phyloP scores from a whole-genome alignment of 352 stramenopile species.

The Globisporangium nunn region DNA sequence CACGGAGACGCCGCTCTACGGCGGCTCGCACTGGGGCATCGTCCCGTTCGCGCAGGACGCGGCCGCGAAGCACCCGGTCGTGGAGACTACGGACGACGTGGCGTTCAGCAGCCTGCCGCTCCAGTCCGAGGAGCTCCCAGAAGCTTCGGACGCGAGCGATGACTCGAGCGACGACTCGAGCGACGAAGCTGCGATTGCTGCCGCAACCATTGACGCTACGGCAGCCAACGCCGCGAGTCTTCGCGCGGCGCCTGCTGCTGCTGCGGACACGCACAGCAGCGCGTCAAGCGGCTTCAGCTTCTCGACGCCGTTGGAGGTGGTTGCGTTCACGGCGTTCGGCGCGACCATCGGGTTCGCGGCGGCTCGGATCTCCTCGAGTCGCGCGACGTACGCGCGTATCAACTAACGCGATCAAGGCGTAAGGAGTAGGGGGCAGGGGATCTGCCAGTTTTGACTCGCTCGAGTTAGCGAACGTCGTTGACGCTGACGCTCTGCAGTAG shows the following conservation, averaged over 20 bases:
- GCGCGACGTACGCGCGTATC: constrained; percentile 12
- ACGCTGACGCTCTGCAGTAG: too few species aligned
- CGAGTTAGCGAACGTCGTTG: too few species aligned
- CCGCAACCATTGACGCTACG: neutral
- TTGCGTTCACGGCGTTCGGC: constrained; percentile 12
- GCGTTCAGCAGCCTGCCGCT: constrained; percentile 42
- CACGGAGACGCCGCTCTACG: constrained; percentile 50
- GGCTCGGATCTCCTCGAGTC: constrained; percentile 10
- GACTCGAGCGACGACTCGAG: constrained; percentile 11
- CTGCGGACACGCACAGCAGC: neutral
- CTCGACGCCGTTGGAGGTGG: constrained; percentile 7
- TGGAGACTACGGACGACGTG: constrained; percentile 56
- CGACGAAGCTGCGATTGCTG: constrained; percentile 5
- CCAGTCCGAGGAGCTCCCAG: constrained; percentile 33
- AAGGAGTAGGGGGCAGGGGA: too few species aligned
- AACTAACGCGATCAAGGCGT: constrained; percentile 1
- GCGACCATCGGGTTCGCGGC: constrained; percentile 7
- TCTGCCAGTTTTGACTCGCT: too few species aligned
- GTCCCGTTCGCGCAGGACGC: constrained; percentile 45
- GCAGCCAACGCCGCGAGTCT: constrained; percentile 3
- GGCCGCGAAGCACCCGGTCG: constrained; percentile 81
- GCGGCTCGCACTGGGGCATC: constrained; percentile 51
- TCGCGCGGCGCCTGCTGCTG: neutral
- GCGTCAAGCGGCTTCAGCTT: constrained; percentile 3
- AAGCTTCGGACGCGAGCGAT: constrained; percentile 17